These are phyloP conservation scores for Citrullus mucosospermus DNA, from an alignment of 306 rosid species.

Conservation along the genomic window DNA sequence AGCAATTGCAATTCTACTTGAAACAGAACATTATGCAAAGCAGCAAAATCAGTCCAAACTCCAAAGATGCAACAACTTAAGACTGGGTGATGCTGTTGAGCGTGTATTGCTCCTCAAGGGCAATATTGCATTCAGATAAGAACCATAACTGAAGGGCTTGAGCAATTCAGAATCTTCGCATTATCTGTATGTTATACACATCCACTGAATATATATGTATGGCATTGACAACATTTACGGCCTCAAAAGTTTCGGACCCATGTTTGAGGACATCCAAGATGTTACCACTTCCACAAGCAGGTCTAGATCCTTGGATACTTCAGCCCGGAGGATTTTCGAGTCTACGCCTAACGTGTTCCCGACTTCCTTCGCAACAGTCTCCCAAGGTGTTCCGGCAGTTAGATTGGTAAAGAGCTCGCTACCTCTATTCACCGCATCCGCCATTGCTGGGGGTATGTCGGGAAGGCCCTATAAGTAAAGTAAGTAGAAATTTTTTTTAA, in stretches of 20 bases:
- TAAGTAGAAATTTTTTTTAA: neutral
- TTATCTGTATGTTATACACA: neutral
- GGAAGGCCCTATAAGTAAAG: constrained; percentile 61
- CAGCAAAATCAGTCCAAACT: neutral
- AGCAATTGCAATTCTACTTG: neutral
- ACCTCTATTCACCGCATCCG: constrained; percentile 87
- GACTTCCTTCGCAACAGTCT: constrained; percentile 80
- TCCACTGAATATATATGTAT: neutral
- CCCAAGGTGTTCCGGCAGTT: constrained; percentile 80
- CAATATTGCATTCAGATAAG: neutral
- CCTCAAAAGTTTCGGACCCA: constrained; percentile 53
- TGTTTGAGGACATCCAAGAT: constrained; percentile 72
- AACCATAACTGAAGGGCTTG: neutral
- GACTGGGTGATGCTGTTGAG: neutral
- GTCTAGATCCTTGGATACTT: constrained; percentile 63
- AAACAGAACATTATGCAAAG: neutral
- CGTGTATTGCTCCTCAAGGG: neutral
- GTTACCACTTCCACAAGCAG: constrained; percentile 63
- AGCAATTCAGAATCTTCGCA: neutral
- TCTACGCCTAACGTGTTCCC: constrained; percentile 72
- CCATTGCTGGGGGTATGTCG: constrained; percentile 95
- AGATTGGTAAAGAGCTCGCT: constrained; percentile 74
- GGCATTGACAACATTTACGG: constrained; percentile 8
- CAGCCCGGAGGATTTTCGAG: constrained; percentile 49
- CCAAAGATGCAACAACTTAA: neutral